phyloP scores from a whole-genome alignment of 2,329 filamentous ascomycete genomes.

The Plenodomus biglobosus region DNA sequence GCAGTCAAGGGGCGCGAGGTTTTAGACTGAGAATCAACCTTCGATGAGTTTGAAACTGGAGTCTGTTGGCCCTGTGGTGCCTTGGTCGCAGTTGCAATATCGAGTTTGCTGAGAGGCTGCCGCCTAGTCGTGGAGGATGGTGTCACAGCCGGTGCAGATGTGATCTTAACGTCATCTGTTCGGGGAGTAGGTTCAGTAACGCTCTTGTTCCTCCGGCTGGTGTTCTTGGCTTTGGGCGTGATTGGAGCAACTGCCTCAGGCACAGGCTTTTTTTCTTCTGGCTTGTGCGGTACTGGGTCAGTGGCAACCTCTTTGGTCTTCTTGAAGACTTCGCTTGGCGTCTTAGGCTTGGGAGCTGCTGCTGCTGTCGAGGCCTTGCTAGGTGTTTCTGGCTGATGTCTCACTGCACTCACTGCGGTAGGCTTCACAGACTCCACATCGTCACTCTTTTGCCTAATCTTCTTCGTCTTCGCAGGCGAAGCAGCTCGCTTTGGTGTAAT shows the following conservation, averaged over 20 bases:
- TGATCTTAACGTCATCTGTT: constrained; percentile 7
- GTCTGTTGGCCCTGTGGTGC: constrained; percentile 21
- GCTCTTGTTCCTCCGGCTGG: constrained; percentile 20
- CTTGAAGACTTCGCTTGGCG: constrained; percentile 11
- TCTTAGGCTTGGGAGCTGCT: constrained; percentile 24
- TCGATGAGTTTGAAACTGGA: constrained; percentile 14
- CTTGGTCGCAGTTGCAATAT: constrained; percentile 47
- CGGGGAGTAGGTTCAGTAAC: constrained; percentile 14
- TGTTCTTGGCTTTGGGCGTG: constrained; percentile 21
- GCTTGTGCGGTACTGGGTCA: constrained; percentile 6
- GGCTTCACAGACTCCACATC: constrained; percentile 2
- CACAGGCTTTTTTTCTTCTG: constrained; percentile 21
- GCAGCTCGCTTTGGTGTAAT: constrained; percentile 37
- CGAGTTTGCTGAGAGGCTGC: constrained; percentile 51
- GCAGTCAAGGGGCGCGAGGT: constrained; percentile 27
- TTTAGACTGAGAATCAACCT: constrained; percentile 30
- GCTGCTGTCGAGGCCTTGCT: too few relatives aligned
- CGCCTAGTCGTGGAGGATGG: constrained; percentile 30
- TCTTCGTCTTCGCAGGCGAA: constrained; percentile 36
- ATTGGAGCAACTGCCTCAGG: constrained; percentile 19
- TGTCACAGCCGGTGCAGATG: constrained; percentile 8
- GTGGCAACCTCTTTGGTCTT: constrained; percentile 12
- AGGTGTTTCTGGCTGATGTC: constrained; percentile 23
- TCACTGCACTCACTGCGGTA: constrained; percentile 3
- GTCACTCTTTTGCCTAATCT: constrained; percentile 20